Conservation (phyloP, 2,329 filamentous ascomycete species). For the Colletotrichum australisinense region DNA sequence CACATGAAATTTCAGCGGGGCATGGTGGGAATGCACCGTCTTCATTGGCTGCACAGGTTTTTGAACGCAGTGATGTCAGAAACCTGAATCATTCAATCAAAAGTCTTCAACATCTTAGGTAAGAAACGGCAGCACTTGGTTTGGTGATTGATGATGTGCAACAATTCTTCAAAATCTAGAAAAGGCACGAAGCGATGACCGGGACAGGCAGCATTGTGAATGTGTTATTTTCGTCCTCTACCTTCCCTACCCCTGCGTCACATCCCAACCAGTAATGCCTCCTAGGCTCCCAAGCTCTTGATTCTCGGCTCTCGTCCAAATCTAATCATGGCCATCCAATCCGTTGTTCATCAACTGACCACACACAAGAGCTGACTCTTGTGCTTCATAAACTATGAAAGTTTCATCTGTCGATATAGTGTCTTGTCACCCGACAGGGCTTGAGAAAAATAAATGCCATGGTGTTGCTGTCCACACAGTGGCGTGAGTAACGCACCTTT, state of each 20-base stretch:
- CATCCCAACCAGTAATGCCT: not conserved
- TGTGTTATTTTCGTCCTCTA: slow-evolving; percentile 13
- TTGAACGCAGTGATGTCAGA: slow-evolving; percentile 15
- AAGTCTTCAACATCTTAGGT: not conserved
- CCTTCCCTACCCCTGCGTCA: slow-evolving; percentile 10
- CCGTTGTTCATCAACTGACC: slow-evolving; percentile 9
- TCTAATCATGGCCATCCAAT: not conserved
- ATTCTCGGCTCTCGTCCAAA: not conserved
- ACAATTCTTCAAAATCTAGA: not conserved
- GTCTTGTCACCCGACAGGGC: no score
- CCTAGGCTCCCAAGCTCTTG: not conserved
- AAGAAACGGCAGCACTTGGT: not conserved
- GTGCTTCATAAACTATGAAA: not conserved
- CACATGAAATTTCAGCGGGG: slow-evolving; percentile 51
- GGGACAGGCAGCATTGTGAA: not conserved
- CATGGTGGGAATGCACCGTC: slow-evolving; percentile 8
- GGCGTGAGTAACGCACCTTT: not conserved
- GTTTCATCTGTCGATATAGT: not conserved
- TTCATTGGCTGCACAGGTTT: slow-evolving; percentile 7
- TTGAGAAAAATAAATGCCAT: no score
- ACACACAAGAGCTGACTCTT: slow-evolving; percentile 6
- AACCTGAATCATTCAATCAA: not conserved
- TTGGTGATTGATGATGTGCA: not conserved
- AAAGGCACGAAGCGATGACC: not conserved
- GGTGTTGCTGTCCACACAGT: not conserved